phyloP scores from a whole-genome alignment of 139 green algal genomes.

The Spirogloea muscicola region DNA sequence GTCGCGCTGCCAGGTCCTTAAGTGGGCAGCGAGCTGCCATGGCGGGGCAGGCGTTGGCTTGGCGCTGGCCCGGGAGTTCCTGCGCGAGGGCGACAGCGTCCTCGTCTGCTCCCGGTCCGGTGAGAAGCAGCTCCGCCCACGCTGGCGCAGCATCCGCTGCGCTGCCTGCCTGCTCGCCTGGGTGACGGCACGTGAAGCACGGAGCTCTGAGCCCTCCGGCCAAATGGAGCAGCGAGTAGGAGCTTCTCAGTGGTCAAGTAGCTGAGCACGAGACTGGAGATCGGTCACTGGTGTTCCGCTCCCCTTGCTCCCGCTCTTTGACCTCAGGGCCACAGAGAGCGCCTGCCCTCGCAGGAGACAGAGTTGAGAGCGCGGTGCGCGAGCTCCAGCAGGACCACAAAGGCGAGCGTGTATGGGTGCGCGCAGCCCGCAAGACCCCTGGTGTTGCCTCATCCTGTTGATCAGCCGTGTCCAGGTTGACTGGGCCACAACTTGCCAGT shows the following conservation, averaged over 20 bases:
- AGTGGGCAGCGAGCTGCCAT: neutral
- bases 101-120: slow-evolving; percentile 68
- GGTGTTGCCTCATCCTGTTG: too few relatives aligned
- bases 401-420: slow-evolving; percentile 10
- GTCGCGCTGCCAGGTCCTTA: neutral
- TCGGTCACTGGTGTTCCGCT: neutral
- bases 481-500: too few relatives aligned
- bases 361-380: slow-evolving; percentile 21
- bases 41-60: slow-evolving; percentile 56
- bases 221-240: too few relatives aligned
- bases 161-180: neutral
- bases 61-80: slow-evolving; percentile 75
- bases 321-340: too few relatives aligned
- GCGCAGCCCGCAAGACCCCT: neutral
- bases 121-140: too few relatives aligned
- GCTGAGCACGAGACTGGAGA: neutral
- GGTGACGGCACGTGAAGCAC: too few relatives aligned
- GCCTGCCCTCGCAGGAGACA: too few relatives aligned
- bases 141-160: too few relatives aligned
- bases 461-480: too few relatives aligned
- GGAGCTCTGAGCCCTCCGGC: too few relatives aligned
- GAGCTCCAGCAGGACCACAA: slow-evolving; percentile 5
- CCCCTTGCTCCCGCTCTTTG: neutral
- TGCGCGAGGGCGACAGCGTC: slow-evolving; percentile 65
- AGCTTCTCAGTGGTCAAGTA: neutral